Conservation (phyloP, 352 stramenopile genomes). For the Phytophthora vignae region DNA sequence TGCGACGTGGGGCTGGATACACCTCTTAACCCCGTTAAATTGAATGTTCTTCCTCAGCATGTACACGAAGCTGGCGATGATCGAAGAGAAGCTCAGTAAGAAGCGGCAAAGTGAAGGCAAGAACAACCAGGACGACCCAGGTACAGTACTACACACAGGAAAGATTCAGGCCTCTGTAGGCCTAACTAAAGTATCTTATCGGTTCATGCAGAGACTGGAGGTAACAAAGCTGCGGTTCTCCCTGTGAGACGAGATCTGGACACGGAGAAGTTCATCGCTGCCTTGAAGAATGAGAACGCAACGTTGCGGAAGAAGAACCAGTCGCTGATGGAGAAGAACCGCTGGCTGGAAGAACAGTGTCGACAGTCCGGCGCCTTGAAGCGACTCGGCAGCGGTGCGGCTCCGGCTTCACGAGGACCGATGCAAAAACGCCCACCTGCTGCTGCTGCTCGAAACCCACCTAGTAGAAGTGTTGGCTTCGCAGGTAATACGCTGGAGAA, state of each 20-base stretch:
- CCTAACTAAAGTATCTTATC: neutral
- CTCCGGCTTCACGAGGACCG: neutral
- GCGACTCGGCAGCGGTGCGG: slow-evolving; percentile 22
- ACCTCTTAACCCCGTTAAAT: no score
- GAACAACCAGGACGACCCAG: slow-evolving; percentile 70
- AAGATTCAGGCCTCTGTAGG: neutral
- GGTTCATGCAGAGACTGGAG: slow-evolving; percentile 34
- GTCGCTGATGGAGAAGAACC: slow-evolving; percentile 73
- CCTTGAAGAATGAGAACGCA: slow-evolving; percentile 79
- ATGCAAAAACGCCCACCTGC: slow-evolving; percentile 16
- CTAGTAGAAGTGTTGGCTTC: slow-evolving; percentile 25
- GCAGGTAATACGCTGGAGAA: slow-evolving; percentile 41
- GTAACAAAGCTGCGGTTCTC: slow-evolving; percentile 38
- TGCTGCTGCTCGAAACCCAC: neutral
- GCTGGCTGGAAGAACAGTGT: slow-evolving; percentile 56
- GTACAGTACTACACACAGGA: slow-evolving; percentile 16
- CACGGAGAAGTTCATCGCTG: slow-evolving; percentile 84
- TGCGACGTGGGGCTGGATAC: neutral
- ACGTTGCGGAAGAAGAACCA: slow-evolving; percentile 83
- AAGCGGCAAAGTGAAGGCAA: slow-evolving; percentile 56
- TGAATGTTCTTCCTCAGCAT: slow-evolving; percentile 51
- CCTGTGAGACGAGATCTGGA: slow-evolving; percentile 70
- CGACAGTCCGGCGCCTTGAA: slow-evolving; percentile 30
- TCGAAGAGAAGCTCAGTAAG: slow-evolving; percentile 87
- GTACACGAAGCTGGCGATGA: slow-evolving; percentile 91